These are phyloP conservation scores for Oryza meyeriana DNA, from an alignment of 176 grass and related monocot genomes.

Conservation along the genomic window DNA sequence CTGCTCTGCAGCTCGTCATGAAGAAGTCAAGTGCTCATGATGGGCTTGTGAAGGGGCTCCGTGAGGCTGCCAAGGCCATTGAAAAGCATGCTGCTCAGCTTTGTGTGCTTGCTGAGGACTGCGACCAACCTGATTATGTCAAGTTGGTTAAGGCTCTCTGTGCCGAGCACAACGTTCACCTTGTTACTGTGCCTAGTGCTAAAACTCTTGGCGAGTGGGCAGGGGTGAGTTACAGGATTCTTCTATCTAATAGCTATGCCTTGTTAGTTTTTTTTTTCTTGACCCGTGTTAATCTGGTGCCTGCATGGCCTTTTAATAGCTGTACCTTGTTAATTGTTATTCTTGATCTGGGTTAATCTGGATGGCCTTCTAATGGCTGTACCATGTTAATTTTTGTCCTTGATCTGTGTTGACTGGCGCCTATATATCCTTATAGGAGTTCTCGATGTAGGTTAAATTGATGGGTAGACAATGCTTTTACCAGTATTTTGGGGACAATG, in stretches of 20 bases:
- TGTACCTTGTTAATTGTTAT: neutral
- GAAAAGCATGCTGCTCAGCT: conserved; percentile 55
- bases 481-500: neutral
- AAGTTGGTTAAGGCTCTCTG: conserved; percentile 59
- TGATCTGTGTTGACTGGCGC: neutral
- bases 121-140: conserved; percentile 59
- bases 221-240: conserved; percentile 38
- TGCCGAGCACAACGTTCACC: conserved; percentile 54
- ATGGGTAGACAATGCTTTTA: neutral
- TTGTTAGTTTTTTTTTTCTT: neutral
- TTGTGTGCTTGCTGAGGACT: conserved; percentile 50
- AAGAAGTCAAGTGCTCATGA: conserved; percentile 55
- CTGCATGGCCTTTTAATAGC: neutral
- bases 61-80: conserved; percentile 49
- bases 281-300: neutral
- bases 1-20: conserved; percentile 45
- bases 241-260: neutral
- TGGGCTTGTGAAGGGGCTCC: conserved; percentile 45
- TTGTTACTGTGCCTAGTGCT: conserved; percentile 51
- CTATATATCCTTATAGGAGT: neutral
- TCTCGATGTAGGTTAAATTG: neutral
- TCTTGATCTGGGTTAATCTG: too few species aligned
- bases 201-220: conserved; percentile 60
- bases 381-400: neutral
- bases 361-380: neutral